A percentile compares a stretch with the other conserved stretches of the same genome.
Conservation (phyloP, 1,284 basidiomycete species). For the Cutaneotrichosporon sp. region DNA sequence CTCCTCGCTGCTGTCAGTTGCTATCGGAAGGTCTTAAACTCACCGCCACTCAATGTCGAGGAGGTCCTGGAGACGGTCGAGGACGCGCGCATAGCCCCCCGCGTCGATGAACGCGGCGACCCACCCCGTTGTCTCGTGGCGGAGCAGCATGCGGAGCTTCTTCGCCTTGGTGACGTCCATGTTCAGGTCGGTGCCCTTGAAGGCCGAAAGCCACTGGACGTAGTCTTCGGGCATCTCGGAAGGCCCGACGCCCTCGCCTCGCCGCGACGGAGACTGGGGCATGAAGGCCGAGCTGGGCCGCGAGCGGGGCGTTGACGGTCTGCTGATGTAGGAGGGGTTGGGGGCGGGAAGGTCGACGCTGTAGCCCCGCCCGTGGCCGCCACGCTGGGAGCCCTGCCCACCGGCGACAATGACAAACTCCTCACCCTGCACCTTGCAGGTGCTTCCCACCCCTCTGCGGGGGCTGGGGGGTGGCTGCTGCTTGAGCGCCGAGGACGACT, state of each 20-base stretch:
- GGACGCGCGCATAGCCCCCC: slow-evolving; percentile 81
- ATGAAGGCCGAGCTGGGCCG: slow-evolving; percentile 8
- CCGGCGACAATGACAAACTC: slow-evolving; percentile 42
- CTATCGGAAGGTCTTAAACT: slow-evolving; percentile 36
- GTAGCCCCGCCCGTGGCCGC: slow-evolving; percentile 7
- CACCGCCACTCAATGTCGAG: slow-evolving; percentile 95
- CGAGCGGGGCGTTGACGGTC: slow-evolving; percentile 9
- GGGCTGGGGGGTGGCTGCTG: slow-evolving; percentile 14
- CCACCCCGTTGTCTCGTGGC: slow-evolving; percentile 87
- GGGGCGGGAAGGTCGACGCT: slow-evolving; percentile 5
- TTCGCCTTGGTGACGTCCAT: slow-evolving; percentile 52
- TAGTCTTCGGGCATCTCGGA: slow-evolving; percentile 42
- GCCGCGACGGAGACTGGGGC: slow-evolving; percentile 9
- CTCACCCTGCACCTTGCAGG: slow-evolving; percentile 22
- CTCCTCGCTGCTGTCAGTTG: slow-evolving; percentile 71
- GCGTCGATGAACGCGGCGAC: slow-evolving; percentile 81
- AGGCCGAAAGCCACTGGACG: slow-evolving; percentile 36
- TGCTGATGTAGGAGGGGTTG: neutral
- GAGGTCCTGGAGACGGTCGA: slow-evolving; percentile 86
- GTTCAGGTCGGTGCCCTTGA: slow-evolving; percentile 43
- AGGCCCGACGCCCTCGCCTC: slow-evolving; percentile 10
- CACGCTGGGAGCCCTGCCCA: neutral
- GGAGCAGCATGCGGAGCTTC: slow-evolving; percentile 62
- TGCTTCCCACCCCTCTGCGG: slow-evolving; percentile 23
- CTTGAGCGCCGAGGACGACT: slow-evolving; percentile 34